Conservation (phyloP, 2,329 filamentous ascomycete species). For the Scedosporium boydii region DNA sequence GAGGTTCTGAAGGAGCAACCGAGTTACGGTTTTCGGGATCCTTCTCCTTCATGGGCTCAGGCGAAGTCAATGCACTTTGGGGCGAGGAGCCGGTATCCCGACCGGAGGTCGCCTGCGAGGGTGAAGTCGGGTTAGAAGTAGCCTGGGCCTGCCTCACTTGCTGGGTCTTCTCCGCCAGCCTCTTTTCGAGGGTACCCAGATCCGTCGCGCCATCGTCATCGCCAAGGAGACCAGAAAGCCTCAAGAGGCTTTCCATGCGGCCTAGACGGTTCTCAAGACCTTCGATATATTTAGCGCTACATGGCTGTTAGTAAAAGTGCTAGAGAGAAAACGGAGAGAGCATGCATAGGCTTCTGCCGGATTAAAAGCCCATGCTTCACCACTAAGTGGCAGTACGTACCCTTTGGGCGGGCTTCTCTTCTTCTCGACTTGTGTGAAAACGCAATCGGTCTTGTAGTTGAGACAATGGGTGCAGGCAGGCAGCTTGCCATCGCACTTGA, state of each 20-base stretch:
- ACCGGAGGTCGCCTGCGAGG: slow-evolving; percentile 34
- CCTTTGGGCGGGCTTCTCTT: slow-evolving; percentile 96
- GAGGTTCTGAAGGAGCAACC: slow-evolving; percentile 17
- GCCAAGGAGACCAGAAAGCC: slow-evolving; percentile 74
- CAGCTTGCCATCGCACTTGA: slow-evolving; percentile 96
- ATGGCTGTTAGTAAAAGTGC: slow-evolving; percentile 3
- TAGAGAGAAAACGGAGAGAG: not conserved
- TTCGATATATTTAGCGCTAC: slow-evolving; percentile 92
- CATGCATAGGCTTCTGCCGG: too few species aligned
- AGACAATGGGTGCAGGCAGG: slow-evolving; percentile 91
- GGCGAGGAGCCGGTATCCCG: slow-evolving; percentile 34
- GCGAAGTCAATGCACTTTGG: slow-evolving; percentile 45
- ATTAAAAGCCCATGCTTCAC: too few species aligned
- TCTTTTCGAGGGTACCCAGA: slow-evolving; percentile 77
- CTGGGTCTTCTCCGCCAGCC: slow-evolving; percentile 48
- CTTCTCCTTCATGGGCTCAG: slow-evolving; percentile 32
- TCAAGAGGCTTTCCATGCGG: slow-evolving; percentile 89
- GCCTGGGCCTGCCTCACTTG: slow-evolving; percentile 38
- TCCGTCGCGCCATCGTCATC: slow-evolving; percentile 82
- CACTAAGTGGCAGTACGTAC: slow-evolving; percentile 36
- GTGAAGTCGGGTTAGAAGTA: slow-evolving; percentile 40
- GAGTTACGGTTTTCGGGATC: slow-evolving; percentile 22
- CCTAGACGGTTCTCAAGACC: slow-evolving; percentile 87
- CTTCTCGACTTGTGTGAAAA: slow-evolving; percentile 98
- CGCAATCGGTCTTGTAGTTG: slow-evolving; percentile 96